Percentiles rank a stretch among this genome's conserved stretches.
phyloP scores from a whole-genome alignment of 345 rosid genomes.

The Euclidium syriacum region DNA sequence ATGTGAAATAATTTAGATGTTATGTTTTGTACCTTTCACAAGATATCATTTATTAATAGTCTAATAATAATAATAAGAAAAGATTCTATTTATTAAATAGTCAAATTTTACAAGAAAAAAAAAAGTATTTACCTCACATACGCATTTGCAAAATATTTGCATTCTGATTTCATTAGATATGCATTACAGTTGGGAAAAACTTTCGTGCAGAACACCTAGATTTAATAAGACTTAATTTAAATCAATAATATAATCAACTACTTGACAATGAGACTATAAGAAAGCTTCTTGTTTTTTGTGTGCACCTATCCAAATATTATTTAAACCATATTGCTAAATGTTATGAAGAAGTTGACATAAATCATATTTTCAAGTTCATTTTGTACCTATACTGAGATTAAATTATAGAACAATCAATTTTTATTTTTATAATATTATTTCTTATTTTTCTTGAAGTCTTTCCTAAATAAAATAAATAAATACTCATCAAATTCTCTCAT shows the following conservation, averaged over 20 bases:
- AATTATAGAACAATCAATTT: background rate
- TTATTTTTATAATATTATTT: no score
- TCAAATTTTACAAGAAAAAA: no score
- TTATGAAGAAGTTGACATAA: constrained; percentile 62
- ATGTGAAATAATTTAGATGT: no score
- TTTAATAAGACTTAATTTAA: background rate
- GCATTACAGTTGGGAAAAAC: constrained; percentile 68
- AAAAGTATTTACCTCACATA: constrained; percentile 50
- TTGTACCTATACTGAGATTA: constrained; percentile 41
- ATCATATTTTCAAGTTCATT: constrained; percentile 56
- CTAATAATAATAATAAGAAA: no score
- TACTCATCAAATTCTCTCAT: background rate
- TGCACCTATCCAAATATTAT: constrained; percentile 75
- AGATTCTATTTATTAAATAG: no score
- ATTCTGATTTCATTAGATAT: constrained; percentile 71
- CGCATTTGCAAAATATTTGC: constrained; percentile 77
- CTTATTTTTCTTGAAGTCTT: background rate
- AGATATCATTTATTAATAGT: no score
- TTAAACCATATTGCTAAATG: constrained; percentile 57
- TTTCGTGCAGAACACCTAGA: constrained; percentile 72
- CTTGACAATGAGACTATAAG: background rate
- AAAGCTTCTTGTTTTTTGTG: background rate
- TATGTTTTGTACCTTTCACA: no score
- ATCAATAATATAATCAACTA: background rate
- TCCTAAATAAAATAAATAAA: background rate